Evolutionary conservation across 179 eudicot genomes (phyloP), one percentile per base, ranked within the genome.

Genomic region (Heliamphora pulchella): DNA sequence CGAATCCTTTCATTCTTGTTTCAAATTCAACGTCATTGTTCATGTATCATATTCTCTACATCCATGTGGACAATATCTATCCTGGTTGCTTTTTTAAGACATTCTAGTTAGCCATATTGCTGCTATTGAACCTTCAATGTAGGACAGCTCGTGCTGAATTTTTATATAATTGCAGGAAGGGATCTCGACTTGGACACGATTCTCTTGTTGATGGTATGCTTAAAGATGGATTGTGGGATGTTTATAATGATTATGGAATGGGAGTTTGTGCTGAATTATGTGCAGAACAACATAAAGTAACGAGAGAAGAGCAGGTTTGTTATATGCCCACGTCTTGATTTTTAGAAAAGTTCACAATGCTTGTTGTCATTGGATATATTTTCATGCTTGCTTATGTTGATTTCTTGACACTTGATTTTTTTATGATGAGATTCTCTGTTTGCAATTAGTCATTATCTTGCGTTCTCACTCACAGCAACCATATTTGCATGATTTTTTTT

Each of bases 181-280:
- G 98, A 71, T 95, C 98, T 79, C 90, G 98, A 76, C 90, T 93
- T 76, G 98, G 98, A 76, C 98, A 95, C 83, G 98, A 95, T 89
- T 85, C 91, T 71, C 86, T 95, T 81, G 89, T 95, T 80, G 98
- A 95, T 85, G 98, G 98, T 77, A 91, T 95, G 98, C 87, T 95
- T 75, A 95, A 93, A 84, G 98, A 95, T 84, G 98, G 98, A 39
- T 85, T 95, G 53, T 93, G 98, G 98, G 98, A 95, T 88, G 98
- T 90, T 48, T 92, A 92, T 80, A 95, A 91, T 78, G 96, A 95
- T 83, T 86, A 65, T 83, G 98, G 90, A 20, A 95, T 95, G 98
- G 98, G 98, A 80, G 88, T 89, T 72, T 92, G 97, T 87, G 98
- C 90, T 78, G 98, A 95, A 86, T 79, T 92, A 80, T 95, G 98